Base-by-base conservation (phyloP, 768 basidiomycete species). In the Cyathus striatus region DNA sequence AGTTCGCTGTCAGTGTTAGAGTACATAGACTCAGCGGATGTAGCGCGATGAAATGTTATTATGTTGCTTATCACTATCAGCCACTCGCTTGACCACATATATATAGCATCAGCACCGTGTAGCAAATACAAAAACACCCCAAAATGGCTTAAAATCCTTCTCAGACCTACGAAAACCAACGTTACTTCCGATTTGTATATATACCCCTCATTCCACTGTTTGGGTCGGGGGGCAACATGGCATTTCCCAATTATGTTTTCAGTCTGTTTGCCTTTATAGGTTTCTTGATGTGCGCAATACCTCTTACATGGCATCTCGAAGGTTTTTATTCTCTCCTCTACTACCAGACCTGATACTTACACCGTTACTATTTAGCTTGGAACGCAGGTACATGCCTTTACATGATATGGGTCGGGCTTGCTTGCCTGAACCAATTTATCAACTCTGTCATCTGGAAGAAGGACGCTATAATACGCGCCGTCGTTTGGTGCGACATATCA, bases 381-480 rank as follows among this genome's bases (percentile, higher is more conserved):
- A 75, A 75, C 56, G 71, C 78, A 6, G 86, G 84, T 20, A 66
- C 23, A 90, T 87, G n/a, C n/a, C n/a, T n/a, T n/a, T n/a, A n/a
- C n/a, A n/a, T n/a, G n/a, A n/a, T n/a, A n/a, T n/a, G n/a, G 89
- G 69, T 71, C 5, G 77, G 72, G 1, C 40, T 78, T 7, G 66
- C 65, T 13, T 81, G 79, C 56, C 70, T 90, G 32, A 72, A 73
- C 39, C 60, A 69, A 39, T 81, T 76, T 51, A 61, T 90, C 50
- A 84, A 90, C 62, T 72, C 80, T 2, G 63, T 88, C 27, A 54
- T 90, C 10, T 92, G 89, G 90, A 66, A 66, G 44, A 64, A 73
- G 17, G 83, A 75, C 52, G 70, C 71, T 6, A 64, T 73, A 35
- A 75, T 80, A 50, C 62, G 53, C 51, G 72, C 76, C 5, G 78